phyloP scores from a whole-genome alignment of 164 flowering plant genomes.

The Buxus sempervirens region DNA sequence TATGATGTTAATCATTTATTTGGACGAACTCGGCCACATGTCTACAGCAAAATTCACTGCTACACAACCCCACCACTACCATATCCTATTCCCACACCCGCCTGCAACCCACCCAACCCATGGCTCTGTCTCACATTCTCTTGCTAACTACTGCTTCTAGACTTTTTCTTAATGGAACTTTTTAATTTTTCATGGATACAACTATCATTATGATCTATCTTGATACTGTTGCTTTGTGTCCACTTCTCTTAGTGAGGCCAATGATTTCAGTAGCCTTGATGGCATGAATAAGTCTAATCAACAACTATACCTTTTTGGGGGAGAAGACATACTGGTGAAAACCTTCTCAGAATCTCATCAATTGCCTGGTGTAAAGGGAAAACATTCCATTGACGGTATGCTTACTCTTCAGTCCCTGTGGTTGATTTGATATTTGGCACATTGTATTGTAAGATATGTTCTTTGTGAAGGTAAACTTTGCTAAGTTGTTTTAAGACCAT shows the following conservation, averaged over 20 bases:
- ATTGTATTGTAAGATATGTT: neutral
- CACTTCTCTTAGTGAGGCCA: conserved; percentile 19
- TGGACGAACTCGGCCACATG: too few relatives aligned
- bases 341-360: conserved; percentile 5
- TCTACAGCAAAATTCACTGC: too few relatives aligned
- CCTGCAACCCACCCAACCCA: too few relatives aligned
- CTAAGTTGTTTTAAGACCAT: too few relatives aligned
- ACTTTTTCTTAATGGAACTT: too few relatives aligned
- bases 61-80: too few relatives aligned
- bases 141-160: too few relatives aligned
- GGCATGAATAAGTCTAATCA: neutral
- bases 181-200: too few relatives aligned
- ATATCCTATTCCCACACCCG: too few relatives aligned
- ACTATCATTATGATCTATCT: neutral
- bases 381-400: conserved; percentile 10
- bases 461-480: neutral
- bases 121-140: too few relatives aligned
- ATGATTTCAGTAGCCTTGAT: conserved; percentile 7
- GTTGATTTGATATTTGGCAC: neutral
- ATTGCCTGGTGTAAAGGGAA: conserved; percentile 2
- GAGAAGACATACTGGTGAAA: conserved; percentile 16
- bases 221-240: neutral
- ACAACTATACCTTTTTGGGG: neutral
- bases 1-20: too few relatives aligned
- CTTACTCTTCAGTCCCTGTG: neutral